Base-by-base conservation (phyloP, 2,329 filamentous ascomycete genomes). In the Chalaropsis thielavioides region DNA sequence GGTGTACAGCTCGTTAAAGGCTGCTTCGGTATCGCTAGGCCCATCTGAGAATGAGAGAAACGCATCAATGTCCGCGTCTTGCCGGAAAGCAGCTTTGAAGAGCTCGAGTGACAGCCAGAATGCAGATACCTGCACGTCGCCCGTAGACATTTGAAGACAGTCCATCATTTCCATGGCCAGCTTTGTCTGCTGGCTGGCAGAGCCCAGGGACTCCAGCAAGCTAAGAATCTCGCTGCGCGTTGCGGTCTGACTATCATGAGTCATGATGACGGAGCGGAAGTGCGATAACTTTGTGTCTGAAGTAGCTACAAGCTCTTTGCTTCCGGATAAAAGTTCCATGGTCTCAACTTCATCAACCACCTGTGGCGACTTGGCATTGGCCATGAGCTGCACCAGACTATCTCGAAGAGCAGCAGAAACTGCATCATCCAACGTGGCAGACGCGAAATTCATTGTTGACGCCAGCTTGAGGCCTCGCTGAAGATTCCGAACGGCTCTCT, bases 51-150 rank as follows among this genome's bases (percentile, higher is more conserved):
- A 75, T 69, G 85, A 82, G 7, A 95, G 74, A 46, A 94, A 84
- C 46, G 85, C 82, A 66, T 89, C 84, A 3, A 89, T 73, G 6
- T 82, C 81, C 1, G 79, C 76, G 17, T 79, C 77, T 1, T 77
- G 74, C 3, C 75, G 73, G 19, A 83, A 76, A 7, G 80, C 78
- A 2, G 81, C 79, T 70, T 85, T 85, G 8, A 92, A 74, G 1
- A 92, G 79, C 69, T 88, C 83, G 65, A 92, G 83, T 0, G 88
- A 82, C 2, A 96, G 77, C 92, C 92, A 96, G 70, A 90, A 88
- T 2, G 86, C 83, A 13, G 90, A 84, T 31, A 92, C 74, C 68
- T 85, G 82, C 43, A 78, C 77, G 19, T 83, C 77, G 0, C 83
- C 82, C 3, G 15, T 41, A 2, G 79, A 76, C 2, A 82, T 81